Evolutionary conservation across 75 land plant species (phyloP).

Genomic region (Pseudotsuga menziesii): DNA sequence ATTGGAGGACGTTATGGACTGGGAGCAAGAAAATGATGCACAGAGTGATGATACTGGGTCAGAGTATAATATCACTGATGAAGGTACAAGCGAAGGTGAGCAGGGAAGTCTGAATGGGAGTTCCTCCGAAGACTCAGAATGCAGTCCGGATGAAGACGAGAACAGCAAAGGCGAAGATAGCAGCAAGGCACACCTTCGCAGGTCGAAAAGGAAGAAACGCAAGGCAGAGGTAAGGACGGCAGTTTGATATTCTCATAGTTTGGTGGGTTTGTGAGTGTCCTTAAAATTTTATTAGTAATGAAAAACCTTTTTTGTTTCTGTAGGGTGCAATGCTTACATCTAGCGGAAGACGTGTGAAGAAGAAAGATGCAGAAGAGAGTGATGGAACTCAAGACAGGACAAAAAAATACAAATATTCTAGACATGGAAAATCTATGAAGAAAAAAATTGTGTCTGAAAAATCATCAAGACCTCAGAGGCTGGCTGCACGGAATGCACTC

Average conservation of each 20-base stretch:
- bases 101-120: conserved; percentile 39
- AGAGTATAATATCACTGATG: conserved; percentile 86
- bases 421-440: conserved; percentile 16
- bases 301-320: not conserved
- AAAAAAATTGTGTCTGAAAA: conserved; percentile 28
- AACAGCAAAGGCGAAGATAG: conserved; percentile 18
- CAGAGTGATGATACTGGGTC: conserved; percentile 84
- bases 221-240: conserved; percentile 45
- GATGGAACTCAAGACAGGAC: conserved; percentile 14
- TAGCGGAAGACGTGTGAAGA: conserved; percentile 70
- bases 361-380: conserved; percentile 51
- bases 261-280: not conserved
- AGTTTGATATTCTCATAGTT: not conserved
- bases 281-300: not conserved
- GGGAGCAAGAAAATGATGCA: conserved; percentile 84
- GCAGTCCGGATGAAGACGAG: conserved; percentile 50
- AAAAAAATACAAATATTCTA: conserved; percentile 20
- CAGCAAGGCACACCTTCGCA: conserved; percentile 44
- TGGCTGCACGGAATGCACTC: conserved; percentile 78
- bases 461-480: conserved; percentile 65
- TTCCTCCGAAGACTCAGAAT: conserved; percentile 38
- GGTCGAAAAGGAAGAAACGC: conserved; percentile 70
- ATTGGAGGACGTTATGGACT: conserved; percentile 65
- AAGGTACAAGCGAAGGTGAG: conserved; percentile 56
- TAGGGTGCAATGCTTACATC: conserved; percentile 60